phyloP scores from a whole-genome alignment of 306 rosid genomes.

The Mimosa pudica region DNA sequence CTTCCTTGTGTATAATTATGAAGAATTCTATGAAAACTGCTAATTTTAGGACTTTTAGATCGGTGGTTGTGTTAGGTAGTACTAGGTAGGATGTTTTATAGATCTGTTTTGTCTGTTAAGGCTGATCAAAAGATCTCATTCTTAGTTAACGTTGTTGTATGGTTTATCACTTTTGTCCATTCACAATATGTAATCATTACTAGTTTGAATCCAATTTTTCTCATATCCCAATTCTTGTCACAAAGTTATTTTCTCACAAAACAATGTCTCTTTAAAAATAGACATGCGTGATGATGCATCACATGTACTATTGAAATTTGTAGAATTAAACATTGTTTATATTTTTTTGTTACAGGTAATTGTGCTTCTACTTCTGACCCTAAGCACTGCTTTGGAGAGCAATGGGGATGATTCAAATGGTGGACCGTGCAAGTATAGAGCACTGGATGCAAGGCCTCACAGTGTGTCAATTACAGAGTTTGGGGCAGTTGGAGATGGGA shows the following conservation, averaged over 20 bases:
- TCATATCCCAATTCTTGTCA: background rate
- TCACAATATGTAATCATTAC: constrained; percentile 6
- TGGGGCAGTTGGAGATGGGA: constrained; percentile 82
- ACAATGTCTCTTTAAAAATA: constrained; percentile 17
- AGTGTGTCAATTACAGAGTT: constrained; percentile 68
- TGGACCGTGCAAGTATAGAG: constrained; percentile 38
- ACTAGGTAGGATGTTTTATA: constrained; percentile 1
- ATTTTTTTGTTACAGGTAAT: constrained; percentile 31
- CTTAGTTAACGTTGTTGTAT: background rate
- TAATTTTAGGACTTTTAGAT: constrained; percentile 2
- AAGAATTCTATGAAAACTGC: background rate
- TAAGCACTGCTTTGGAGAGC: constrained; percentile 38
- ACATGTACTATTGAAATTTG: background rate
- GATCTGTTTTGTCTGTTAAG: constrained; percentile 13
- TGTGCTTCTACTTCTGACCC: constrained; percentile 47
- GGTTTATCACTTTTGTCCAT: background rate
- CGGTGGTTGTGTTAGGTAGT: background rate
- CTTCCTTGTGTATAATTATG: background rate
- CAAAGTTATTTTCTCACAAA: constrained; percentile 5
- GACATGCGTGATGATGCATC: constrained; percentile 1
- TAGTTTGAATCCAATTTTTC: constrained; percentile 2
- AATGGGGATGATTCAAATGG: constrained; percentile 24
- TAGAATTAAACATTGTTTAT: background rate
- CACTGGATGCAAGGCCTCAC: constrained; percentile 57
- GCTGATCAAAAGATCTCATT: background rate